Evolutionary conservation across 306 rosid genomes (phyloP).

Genomic region (Senna siamea): DNA sequence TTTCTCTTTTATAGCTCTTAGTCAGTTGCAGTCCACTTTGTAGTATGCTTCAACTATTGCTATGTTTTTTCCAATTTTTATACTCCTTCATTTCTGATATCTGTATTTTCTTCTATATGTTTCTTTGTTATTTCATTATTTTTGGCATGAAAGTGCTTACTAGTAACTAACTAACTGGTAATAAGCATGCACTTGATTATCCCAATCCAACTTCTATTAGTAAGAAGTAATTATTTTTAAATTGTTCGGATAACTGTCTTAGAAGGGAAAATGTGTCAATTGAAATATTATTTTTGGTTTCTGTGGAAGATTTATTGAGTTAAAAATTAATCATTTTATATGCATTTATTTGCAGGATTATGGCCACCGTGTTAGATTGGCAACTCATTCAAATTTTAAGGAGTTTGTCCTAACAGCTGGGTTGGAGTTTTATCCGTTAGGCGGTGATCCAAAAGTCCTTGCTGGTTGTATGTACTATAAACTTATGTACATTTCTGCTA

Average conservation of each 20-base stretch:
- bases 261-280: constrained; percentile 6
- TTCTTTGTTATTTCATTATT: neutral
- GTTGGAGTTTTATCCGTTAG: constrained; percentile 95
- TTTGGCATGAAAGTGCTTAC: constrained; percentile 7
- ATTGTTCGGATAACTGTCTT: constrained; percentile 14
- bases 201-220: constrained; percentile 21
- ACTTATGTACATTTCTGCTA: constrained; percentile 37
- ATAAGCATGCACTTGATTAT: neutral
- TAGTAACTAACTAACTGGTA: neutral
- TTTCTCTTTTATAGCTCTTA: neutral
- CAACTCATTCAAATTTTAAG: constrained; percentile 97
- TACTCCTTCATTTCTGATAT: neutral
- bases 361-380: constrained; percentile 98
- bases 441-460: constrained; percentile 98
- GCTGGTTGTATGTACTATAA: constrained; percentile 93
- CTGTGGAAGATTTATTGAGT: constrained; percentile 15
- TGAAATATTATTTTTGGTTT: constrained; percentile 20
- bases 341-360: constrained; percentile 76
- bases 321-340: neutral
- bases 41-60: neutral
- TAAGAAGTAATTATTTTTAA: constrained; percentile 3
- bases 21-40: neutral
- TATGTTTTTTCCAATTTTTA: neutral
- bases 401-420: constrained; percentile 99
- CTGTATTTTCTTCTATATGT: neutral